Evolutionary conservation across 2,329 filamentous ascomycete genomes (phyloP).

Genomic region (Chrysoporthe puriensis): DNA sequence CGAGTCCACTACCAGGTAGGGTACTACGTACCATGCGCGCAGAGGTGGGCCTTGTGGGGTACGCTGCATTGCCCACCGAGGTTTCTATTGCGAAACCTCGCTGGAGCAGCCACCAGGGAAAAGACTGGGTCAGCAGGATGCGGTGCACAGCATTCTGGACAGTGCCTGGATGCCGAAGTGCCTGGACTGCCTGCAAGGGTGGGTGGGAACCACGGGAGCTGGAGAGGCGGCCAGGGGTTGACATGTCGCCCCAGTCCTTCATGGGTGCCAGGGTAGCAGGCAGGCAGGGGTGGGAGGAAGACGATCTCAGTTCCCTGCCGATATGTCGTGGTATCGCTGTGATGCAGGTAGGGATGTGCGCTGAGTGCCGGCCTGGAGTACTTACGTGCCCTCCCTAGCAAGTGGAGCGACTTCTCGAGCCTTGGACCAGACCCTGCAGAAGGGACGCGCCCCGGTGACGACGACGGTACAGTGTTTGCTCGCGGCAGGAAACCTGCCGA

Average conservation of each 20-base stretch:
- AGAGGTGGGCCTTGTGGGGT: constrained; percentile 13
- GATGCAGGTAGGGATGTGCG: constrained; percentile 8
- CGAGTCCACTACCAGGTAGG: neutral
- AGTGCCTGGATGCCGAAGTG: neutral
- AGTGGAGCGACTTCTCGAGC: neutral
- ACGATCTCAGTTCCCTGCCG: constrained; percentile 34
- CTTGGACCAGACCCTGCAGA: neutral
- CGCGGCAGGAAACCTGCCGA: neutral
- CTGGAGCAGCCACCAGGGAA: constrained; percentile 19
- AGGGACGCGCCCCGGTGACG: neutral
- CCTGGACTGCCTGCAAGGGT: constrained; percentile 27
- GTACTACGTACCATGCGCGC: constrained; percentile 10
- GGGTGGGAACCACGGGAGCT: constrained; percentile 31
- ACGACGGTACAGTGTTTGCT: neutral
- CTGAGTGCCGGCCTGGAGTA: neutral
- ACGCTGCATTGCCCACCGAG: constrained; percentile 25
- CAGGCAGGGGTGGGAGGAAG: constrained; percentile 1
- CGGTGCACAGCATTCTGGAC: neutral
- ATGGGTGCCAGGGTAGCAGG: constrained; percentile 24
- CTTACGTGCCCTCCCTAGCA: neutral
- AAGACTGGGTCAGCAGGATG: constrained; percentile 26
- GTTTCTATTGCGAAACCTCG: constrained; percentile 32
- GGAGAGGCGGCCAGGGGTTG: constrained; percentile 28
- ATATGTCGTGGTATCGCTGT: constrained; percentile 30
- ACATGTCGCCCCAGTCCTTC: constrained; percentile 18